Evolutionary conservation across 257 asterid genomes (phyloP).

Genomic region (Petunia secreta): DNA sequence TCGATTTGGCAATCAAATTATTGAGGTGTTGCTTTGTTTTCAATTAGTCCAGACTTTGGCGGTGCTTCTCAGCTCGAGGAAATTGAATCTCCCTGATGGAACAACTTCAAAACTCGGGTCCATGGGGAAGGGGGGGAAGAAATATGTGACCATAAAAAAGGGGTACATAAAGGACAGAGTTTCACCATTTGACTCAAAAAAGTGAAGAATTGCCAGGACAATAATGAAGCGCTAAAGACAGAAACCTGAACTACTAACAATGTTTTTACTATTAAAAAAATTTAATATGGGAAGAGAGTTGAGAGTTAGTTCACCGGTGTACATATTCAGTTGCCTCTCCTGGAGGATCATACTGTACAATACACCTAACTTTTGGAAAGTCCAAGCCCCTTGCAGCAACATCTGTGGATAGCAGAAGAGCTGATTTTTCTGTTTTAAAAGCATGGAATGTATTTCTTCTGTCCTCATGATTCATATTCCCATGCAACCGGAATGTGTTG

Average conservation of each 20-base stretch:
- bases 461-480: constrained; percentile 86
- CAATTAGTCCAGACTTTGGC: constrained; percentile 5
- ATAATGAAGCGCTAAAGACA: too few relatives aligned
- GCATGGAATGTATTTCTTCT: constrained; percentile 80
- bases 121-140: not conserved
- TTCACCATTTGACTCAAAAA: not conserved
- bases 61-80: constrained; percentile 6
- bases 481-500: constrained; percentile 79
- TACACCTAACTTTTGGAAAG: constrained; percentile 92
- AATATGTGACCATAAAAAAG: not conserved
- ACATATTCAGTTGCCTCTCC: constrained; percentile 99
- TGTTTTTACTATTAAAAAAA: not conserved
- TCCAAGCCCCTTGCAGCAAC: constrained; percentile 98
- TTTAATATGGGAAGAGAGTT: not conserved
- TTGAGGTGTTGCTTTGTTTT: constrained; percentile 9
- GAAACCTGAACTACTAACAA: not conserved
- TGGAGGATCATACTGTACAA: constrained; percentile 97
- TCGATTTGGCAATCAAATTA: not conserved
- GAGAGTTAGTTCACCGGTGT: constrained; percentile 68
- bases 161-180: not conserved
- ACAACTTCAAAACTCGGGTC: constrained; percentile 6
- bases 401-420: constrained; percentile 87
- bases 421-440: constrained; percentile 82
- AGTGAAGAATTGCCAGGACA: not conserved
- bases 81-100: constrained; percentile 15